Evolutionary conservation across 2,329 filamentous ascomycete species (phyloP).

Genomic region (Aureobasidium melanogenum): DNA sequence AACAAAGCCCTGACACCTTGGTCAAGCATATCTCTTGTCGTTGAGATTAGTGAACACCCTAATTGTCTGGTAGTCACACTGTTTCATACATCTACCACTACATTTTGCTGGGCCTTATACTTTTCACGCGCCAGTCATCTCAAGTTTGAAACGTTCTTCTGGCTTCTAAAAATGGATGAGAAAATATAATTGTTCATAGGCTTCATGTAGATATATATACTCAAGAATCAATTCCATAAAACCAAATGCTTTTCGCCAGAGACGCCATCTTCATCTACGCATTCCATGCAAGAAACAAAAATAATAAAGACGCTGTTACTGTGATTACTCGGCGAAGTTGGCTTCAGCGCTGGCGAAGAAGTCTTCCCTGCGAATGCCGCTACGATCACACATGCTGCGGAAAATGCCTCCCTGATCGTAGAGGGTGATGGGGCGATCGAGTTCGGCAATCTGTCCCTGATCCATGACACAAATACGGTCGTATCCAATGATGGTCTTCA

Average conservation of each 20-base stretch:
- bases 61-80: background rate
- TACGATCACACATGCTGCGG: conserved; percentile 78
- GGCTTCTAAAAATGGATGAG: background rate
- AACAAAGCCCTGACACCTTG: no score
- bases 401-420: conserved; percentile 75
- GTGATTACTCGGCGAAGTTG: background rate
- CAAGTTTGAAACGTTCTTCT: background rate
- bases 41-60: no score
- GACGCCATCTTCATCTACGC: background rate
- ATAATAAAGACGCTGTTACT: background rate
- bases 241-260: background rate
- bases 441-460: conserved; percentile 73
- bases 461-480: conserved; percentile 98
- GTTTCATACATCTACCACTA: background rate
- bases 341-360: conserved; percentile 23
- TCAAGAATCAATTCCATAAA: background rate
- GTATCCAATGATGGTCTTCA: conserved; percentile 82
- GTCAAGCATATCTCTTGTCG: no score
- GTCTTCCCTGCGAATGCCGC: conserved; percentile 57
- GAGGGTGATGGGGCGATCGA: conserved; percentile 66
- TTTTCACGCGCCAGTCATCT: background rate
- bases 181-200: background rate
- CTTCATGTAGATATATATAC: conserved; percentile 1
- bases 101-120: background rate
- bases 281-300: background rate